phyloP scores from a whole-genome alignment of 116 monocot genomes.

The Dioscorea cayenensis region DNA sequence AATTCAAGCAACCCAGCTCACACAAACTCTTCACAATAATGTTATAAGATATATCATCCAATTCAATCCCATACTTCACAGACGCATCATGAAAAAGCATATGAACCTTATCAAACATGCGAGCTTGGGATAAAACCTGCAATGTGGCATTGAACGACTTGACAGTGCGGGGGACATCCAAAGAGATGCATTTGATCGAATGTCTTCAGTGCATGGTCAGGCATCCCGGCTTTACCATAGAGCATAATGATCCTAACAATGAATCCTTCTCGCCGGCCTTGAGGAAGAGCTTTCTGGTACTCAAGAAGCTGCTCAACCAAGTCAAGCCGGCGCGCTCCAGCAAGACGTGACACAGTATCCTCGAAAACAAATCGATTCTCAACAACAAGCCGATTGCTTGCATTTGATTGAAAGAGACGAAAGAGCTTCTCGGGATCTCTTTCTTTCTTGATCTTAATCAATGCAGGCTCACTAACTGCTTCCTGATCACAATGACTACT shows the following conservation, averaged over 20 bases:
- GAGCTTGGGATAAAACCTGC: constrained; percentile 49
- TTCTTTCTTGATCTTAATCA: constrained; percentile 64
- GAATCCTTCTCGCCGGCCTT: constrained; percentile 84
- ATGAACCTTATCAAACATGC: constrained; percentile 27
- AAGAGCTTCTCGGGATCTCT: constrained; percentile 75
- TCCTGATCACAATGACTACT: not conserved
- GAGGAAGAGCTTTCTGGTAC: constrained; percentile 62
- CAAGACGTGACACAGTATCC: constrained; percentile 42
- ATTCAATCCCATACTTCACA: constrained; percentile 39
- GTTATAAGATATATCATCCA: constrained; percentile 81
- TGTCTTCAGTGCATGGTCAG: constrained; percentile 56
- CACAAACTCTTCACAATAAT: constrained; percentile 64
- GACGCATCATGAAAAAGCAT: constrained; percentile 23
- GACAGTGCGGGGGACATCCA: constrained; percentile 53
- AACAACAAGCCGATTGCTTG: constrained; percentile 59
- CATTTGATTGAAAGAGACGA: constrained; percentile 54
- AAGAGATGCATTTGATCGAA: constrained; percentile 62
- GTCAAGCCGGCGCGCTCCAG: constrained; percentile 45
- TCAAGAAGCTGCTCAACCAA: constrained; percentile 56
- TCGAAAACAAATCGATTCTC: constrained; percentile 78
- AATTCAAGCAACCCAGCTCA: constrained; percentile 40
- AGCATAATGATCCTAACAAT: constrained; percentile 64
- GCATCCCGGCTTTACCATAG: constrained; percentile 78
- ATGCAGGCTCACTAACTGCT: constrained; percentile 38
- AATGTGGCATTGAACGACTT: constrained; percentile 89